Percentiles rank a stretch among this genome's conserved stretches.
Conservation (phyloP, 352 stramenopile species). For the Vaucheria bursata region DNA sequence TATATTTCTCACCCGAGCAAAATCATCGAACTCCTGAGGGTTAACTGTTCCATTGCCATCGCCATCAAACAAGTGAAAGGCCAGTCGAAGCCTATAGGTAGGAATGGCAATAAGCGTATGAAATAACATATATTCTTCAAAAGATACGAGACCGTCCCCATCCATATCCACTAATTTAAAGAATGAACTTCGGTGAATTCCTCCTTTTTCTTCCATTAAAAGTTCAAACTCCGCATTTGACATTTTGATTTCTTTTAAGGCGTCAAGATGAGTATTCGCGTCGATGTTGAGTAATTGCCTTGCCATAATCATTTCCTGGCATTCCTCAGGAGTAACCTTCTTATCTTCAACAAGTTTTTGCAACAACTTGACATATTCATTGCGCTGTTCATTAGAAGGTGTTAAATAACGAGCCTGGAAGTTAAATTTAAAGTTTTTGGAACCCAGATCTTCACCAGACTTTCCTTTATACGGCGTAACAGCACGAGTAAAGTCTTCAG, state of each 20-base stretch:
- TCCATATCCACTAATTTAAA: constrained; percentile 31
- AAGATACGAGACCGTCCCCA: constrained; percentile 28
- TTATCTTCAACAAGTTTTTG: constrained; percentile 19
- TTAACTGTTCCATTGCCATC: constrained; percentile 22
- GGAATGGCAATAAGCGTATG: constrained; percentile 24
- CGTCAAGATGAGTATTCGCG: constrained; percentile 11
- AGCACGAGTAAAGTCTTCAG: constrained; percentile 28
- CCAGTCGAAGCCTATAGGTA: constrained; percentile 12
- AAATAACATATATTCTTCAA: constrained; percentile 41
- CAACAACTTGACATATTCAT: constrained; percentile 23
- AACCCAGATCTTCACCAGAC: constrained; percentile 22
- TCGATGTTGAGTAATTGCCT: constrained; percentile 21
- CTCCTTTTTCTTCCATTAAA: constrained; percentile 15
- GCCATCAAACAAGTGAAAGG: constrained; percentile 25
- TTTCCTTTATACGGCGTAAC: constrained; percentile 32
- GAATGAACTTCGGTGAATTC: constrained; percentile 11
- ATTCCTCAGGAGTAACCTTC: constrained; percentile 21
- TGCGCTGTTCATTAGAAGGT: constrained; percentile 9
- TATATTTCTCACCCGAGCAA: constrained; percentile 18
- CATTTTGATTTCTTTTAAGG: constrained; percentile 12
- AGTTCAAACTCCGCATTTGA: constrained; percentile 10
- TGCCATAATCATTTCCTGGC: constrained; percentile 10
- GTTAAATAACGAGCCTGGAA: constrained; percentile 21
- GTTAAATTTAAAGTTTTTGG: constrained; percentile 39
- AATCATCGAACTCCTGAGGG: constrained; percentile 15